A percentile compares a stretch with the other conserved stretches of the same genome.
Conservation (phyloP, 768 basidiomycete genomes). For the Hortiboletus campestris region DNA sequence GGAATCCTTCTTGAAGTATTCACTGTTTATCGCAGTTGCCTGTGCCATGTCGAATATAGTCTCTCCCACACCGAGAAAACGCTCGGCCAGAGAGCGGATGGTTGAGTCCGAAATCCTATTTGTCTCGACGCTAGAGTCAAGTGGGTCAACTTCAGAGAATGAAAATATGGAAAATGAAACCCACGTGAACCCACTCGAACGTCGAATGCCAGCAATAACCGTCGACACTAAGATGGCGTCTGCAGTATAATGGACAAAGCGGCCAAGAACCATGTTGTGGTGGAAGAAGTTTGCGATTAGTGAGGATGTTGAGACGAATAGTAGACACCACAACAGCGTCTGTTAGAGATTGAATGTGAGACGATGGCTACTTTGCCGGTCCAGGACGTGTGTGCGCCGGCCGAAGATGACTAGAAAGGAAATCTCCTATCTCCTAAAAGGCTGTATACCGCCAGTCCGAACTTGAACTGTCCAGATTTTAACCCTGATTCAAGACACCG, state of each 20-base stretch:
- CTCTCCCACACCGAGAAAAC: conserved; percentile 85
- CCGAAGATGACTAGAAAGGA: conserved; percentile 10
- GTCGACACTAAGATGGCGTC: conserved; percentile 88
- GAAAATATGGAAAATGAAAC: conserved; percentile 34
- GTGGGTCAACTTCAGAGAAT: not conserved
- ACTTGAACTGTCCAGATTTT: no score
- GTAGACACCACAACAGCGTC: not conserved
- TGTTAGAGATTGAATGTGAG: not conserved
- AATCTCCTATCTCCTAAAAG: conserved; percentile 14
- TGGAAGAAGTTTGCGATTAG: not conserved
- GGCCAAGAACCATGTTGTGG: conserved; percentile 56
- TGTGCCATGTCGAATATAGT: conserved; percentile 84
- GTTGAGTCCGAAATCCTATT: conserved; percentile 74
- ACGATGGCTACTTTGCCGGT: not conserved
- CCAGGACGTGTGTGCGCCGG: not conserved
- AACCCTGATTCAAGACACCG: no score
- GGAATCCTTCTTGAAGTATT: conserved; percentile 68
- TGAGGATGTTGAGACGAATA: not conserved
- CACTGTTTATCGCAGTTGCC: conserved; percentile 80
- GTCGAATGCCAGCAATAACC: conserved; percentile 85
- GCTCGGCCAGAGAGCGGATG: conserved; percentile 70
- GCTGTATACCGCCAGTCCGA: not conserved
- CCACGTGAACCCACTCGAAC: conserved; percentile 87
- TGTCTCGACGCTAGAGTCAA: conserved; percentile 58
- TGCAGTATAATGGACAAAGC: conserved; percentile 76